Evolutionary conservation across 2,329 filamentous ascomycete species (phyloP).

Genomic region (Colletotrichum nymphaeae): DNA sequence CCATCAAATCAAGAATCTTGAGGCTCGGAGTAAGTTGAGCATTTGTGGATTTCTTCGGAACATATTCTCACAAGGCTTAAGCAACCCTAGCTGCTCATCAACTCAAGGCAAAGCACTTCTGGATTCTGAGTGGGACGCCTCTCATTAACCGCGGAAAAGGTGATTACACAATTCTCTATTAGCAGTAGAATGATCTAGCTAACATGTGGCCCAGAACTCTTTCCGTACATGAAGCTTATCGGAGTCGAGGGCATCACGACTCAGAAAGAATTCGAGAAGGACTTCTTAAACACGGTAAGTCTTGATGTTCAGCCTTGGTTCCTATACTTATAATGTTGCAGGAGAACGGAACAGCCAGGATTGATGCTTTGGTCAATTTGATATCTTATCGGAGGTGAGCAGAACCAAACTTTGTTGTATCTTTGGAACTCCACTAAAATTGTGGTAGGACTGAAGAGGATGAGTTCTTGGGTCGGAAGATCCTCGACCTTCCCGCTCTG

Average conservation of each 20-base stretch:
- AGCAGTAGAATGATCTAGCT: slow-evolving; percentile 24
- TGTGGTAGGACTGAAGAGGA: slow-evolving; percentile 41
- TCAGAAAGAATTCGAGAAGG: slow-evolving; percentile 20
- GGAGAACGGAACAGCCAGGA: background rate
- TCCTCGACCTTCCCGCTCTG: slow-evolving; percentile 40
- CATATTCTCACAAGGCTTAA: slow-evolving; percentile 34
- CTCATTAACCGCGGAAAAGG: slow-evolving; percentile 46
- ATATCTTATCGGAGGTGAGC: slow-evolving; percentile 22
- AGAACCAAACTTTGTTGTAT: background rate
- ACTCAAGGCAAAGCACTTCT: slow-evolving; percentile 45
- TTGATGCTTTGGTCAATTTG: slow-evolving; percentile 31
- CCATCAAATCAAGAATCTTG: slow-evolving; percentile 64
- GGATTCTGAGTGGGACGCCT: slow-evolving; percentile 51
- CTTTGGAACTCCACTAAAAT: background rate
- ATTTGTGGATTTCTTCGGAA: slow-evolving; percentile 15
- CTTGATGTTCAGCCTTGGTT: background rate
- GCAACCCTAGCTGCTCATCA: slow-evolving; percentile 3
- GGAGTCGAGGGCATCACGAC: slow-evolving; percentile 34
- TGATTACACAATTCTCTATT: slow-evolving; percentile 26
- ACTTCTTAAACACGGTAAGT: slow-evolving; percentile 38
- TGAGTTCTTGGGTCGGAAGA: slow-evolving; percentile 40
- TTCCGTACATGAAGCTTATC: slow-evolving; percentile 48
- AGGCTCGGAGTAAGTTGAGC: slow-evolving; percentile 43
- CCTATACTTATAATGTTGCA: background rate
- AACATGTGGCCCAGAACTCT: slow-evolving; percentile 46